These are phyloP conservation scores for Hypoxylon lenormandii DNA, from an alignment of 495 filamentous ascomycete genomes.

Conservation along the genomic window DNA sequence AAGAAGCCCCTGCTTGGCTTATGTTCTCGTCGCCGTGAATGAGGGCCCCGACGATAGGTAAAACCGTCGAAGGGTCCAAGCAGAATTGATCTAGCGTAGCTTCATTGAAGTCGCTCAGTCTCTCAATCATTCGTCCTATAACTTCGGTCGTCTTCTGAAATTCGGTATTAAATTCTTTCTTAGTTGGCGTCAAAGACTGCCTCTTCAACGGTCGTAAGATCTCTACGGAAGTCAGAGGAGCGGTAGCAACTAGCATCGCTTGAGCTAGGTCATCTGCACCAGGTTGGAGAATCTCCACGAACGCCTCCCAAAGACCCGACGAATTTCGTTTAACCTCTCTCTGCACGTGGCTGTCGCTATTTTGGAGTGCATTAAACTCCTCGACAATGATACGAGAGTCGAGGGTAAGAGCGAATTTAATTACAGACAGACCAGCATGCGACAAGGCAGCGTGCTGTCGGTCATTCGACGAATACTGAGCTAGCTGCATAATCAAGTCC, in stretches of 20 bases:
- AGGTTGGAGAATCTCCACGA: constrained; percentile 73
- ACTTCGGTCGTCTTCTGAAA: constrained; percentile 75
- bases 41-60: constrained; percentile 74
- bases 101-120: constrained; percentile 77
- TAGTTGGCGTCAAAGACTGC: constrained; percentile 66
- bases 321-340: constrained; percentile 74
- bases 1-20: constrained; percentile 77
- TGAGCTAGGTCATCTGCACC: constrained; percentile 74
- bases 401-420: constrained; percentile 75
- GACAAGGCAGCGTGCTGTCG: constrained; percentile 58
- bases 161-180: constrained; percentile 74
- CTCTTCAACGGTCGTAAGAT: constrained; percentile 68
- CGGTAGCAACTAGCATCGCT: constrained; percentile 75
- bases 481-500: constrained; percentile 58
- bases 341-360: constrained; percentile 67
- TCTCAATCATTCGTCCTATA: constrained; percentile 77
- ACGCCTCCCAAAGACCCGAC: constrained; percentile 77
- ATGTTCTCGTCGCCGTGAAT: constrained; percentile 75
- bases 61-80: constrained; percentile 68
- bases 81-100: constrained; percentile 74
- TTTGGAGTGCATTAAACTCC: constrained; percentile 75
- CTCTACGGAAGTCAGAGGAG: constrained; percentile 76
- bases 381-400: constrained; percentile 79
- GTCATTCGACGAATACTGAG: constrained; percentile 53
- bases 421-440: constrained; percentile 68